Evolutionary conservation across 163 green algal genomes (phyloP).

Genomic region (Chlorella variabilis): DNA sequence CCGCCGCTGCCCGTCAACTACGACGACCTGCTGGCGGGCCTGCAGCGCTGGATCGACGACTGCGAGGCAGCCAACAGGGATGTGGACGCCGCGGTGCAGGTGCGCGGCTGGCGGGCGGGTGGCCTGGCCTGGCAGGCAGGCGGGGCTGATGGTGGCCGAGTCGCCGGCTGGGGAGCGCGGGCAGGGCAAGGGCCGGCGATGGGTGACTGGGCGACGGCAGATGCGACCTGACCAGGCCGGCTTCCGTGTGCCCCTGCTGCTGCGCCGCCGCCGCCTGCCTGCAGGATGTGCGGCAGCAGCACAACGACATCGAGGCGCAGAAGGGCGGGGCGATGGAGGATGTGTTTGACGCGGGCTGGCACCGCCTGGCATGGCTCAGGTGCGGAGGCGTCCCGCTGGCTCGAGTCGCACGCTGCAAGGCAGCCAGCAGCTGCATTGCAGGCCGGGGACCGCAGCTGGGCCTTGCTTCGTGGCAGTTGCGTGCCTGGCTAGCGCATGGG

Average conservation of each 20-base stretch:
- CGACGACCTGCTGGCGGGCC: neutral
- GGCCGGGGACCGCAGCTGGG: too few relatives aligned
- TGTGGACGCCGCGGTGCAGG: neutral
- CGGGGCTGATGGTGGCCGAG: too few relatives aligned
- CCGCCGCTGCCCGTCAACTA: slow-evolving; percentile 1
- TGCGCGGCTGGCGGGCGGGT: neutral
- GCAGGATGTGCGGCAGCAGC: neutral
- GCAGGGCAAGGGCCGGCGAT: too few relatives aligned
- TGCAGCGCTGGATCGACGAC: slow-evolving; percentile 8
- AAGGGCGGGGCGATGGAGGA: neutral
- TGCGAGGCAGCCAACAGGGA: neutral
- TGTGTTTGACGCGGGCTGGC: neutral
- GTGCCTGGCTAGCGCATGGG: too few relatives aligned
- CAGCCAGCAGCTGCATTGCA: too few relatives aligned
- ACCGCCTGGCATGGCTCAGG: slow-evolving; percentile 7
- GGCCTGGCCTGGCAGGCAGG: too few relatives aligned
- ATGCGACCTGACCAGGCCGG: too few relatives aligned
- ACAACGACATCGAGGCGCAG: neutral
- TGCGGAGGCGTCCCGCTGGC: neutral
- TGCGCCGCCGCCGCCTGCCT: neutral
- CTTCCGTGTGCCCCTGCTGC: neutral
- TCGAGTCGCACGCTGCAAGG: too few relatives aligned
- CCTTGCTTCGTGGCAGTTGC: too few relatives aligned
- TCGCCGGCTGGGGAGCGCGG: too few relatives aligned
- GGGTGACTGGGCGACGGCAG: too few relatives aligned